Evolutionary conservation across 805 yeast genomes (phyloP).

Genomic region (Hemisphaericaspora nanyangensis): DNA sequence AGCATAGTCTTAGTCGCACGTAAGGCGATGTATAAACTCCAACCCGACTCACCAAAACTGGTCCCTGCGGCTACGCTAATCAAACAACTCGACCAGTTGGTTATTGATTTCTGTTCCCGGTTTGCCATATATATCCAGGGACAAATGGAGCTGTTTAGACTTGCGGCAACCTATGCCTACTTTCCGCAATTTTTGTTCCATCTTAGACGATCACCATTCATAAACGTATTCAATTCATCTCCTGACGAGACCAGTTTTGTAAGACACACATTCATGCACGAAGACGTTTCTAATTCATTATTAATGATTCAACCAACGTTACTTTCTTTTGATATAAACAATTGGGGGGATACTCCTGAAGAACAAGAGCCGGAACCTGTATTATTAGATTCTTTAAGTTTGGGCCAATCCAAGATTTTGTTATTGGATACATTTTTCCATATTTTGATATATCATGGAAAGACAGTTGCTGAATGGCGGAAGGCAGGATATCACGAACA

Average conservation of each 20-base stretch:
- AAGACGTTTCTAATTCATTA: conserved; percentile 56
- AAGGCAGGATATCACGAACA: conserved; percentile 58
- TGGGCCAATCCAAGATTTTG: conserved; percentile 53
- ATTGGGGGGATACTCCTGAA: conserved; percentile 32
- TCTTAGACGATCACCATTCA: conserved; percentile 61
- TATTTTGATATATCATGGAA: conserved; percentile 63
- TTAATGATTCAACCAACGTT: conserved; percentile 70
- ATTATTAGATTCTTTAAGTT: conserved; percentile 58
- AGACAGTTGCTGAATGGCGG: conserved; percentile 64
- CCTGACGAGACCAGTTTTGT: conserved; percentile 70
- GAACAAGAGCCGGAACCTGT: conserved; percentile 57
- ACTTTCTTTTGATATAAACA: conserved; percentile 50
- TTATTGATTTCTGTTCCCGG: conserved; percentile 32
- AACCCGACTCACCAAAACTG: conserved; percentile 12
- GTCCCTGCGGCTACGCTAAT: conserved; percentile 23
- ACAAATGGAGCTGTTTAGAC: conserved; percentile 44
- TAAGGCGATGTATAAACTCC: conserved; percentile 44
- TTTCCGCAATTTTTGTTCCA: conserved; percentile 69
- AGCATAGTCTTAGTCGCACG: conserved; percentile 61
- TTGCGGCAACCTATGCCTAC: conserved; percentile 47
- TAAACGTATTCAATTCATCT: conserved; percentile 64
- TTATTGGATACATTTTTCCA: conserved; percentile 69
- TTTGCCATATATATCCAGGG: conserved; percentile 44
- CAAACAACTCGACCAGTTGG: conserved; percentile 37
- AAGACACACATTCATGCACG: conserved; percentile 59